Conservation (phyloP, 345 rosid species). For the Chamaenerion angustifolium region DNA sequence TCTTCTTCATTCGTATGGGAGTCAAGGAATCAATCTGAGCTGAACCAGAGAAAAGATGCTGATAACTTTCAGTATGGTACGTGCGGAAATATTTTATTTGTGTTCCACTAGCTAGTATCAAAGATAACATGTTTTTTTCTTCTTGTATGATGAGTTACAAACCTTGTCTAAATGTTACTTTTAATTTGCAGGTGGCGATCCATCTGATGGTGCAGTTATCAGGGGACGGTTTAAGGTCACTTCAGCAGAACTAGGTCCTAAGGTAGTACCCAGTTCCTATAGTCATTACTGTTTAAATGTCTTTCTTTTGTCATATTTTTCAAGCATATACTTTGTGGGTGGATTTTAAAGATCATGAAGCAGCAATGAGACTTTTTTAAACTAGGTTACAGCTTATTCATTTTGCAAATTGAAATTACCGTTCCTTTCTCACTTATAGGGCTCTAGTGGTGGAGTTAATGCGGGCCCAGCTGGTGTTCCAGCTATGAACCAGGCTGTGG, state of each 20-base stretch:
- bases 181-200: slow-evolving; percentile 43
- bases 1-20: slow-evolving; percentile 30
- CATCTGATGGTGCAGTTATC: slow-evolving; percentile 65
- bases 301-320: too few species aligned
- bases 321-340: slow-evolving; percentile 3
- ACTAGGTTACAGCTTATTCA: too few species aligned
- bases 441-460: slow-evolving; percentile 31
- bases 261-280: slow-evolving; percentile 27
- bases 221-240: slow-evolving; percentile 93
- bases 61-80: slow-evolving; percentile 45
- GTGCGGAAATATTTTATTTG: background rate
- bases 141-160: slow-evolving; percentile 3
- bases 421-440: slow-evolving; percentile 31
- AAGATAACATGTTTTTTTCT: background rate
- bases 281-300: too few species aligned
- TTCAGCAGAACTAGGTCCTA: slow-evolving; percentile 67
- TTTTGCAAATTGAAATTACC: slow-evolving; percentile 10
- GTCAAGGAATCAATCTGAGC: slow-evolving; percentile 43
- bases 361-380: slow-evolving; percentile 1
- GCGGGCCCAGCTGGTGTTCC: slow-evolving; percentile 38
- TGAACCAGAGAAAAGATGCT: slow-evolving; percentile 52
- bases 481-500: slow-evolving; percentile 28
- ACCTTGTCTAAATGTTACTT: background rate
- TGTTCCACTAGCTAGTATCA: background rate
- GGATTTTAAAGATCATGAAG: slow-evolving; percentile 1